A percentile compares a stretch with the other conserved stretches of the same genome.
phyloP scores from a whole-genome alignment of 2,329 filamentous ascomycete species.

The Akanthomyces uredinophilus region DNA sequence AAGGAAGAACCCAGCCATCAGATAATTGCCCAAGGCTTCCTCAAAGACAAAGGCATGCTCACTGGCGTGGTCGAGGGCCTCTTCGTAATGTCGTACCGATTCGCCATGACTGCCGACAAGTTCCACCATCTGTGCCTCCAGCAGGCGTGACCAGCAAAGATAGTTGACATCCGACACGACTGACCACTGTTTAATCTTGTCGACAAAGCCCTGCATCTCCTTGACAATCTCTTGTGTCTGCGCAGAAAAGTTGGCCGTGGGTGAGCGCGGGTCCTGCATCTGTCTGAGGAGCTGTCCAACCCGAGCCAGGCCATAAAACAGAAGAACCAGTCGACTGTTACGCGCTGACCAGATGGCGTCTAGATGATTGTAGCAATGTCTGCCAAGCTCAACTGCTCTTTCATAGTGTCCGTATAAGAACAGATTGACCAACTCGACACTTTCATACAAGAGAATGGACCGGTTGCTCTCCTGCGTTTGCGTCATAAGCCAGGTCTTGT shows the following conservation, averaged over 20 bases:
- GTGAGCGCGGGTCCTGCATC: constrained; percentile 42
- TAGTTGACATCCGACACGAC: constrained; percentile 66
- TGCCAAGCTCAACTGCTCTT: constrained; percentile 53
- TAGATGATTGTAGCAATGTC: constrained; percentile 41
- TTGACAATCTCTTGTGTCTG: constrained; percentile 45
- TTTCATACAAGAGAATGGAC: constrained; percentile 64
- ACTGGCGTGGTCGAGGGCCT: constrained; percentile 65
- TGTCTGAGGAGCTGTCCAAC: constrained; percentile 47
- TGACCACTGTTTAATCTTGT: constrained; percentile 60
- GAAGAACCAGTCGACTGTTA: constrained; percentile 50
- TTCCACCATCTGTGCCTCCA: constrained; percentile 66
- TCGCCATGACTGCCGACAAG: constrained; percentile 50
- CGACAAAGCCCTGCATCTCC: constrained; percentile 50
- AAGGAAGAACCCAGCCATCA: constrained; percentile 68
- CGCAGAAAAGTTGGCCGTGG: constrained; percentile 37
- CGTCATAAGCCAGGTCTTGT: constrained; percentile 53
- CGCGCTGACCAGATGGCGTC: constrained; percentile 54
- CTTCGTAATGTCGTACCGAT: constrained; percentile 62
- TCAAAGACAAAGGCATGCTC: constrained; percentile 64
- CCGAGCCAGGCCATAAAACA: constrained; percentile 57
- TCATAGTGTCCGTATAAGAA: constrained; percentile 61
- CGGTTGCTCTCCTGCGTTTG: constrained; percentile 56
- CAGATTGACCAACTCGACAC: constrained; percentile 56
- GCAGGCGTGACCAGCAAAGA: constrained; percentile 59
- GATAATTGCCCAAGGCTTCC: constrained; percentile 66